Evolutionary conservation across 2,329 filamentous ascomycete genomes (phyloP).

Genomic region (Chlorencoelia australis): DNA sequence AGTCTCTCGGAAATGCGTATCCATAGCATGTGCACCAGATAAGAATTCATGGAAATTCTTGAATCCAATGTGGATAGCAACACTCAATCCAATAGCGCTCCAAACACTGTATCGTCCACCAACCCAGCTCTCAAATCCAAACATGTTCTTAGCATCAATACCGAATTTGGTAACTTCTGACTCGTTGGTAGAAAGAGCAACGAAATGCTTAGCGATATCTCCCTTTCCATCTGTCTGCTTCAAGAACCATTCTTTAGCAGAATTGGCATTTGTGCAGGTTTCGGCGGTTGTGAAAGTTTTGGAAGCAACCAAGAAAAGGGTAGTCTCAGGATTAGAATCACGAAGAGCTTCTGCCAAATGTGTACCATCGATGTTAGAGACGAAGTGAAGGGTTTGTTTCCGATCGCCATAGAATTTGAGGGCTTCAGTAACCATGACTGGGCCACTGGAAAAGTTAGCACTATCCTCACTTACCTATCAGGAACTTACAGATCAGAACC

Average conservation of each 20-base stretch:
- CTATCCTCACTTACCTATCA: not conserved
- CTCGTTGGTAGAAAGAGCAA: slow-evolving; percentile 94
- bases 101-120: slow-evolving; percentile 97
- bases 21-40: slow-evolving; percentile 90
- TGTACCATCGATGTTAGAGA: slow-evolving; percentile 98
- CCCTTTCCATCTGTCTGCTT: slow-evolving; percentile 65
- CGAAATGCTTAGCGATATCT: slow-evolving; percentile 97
- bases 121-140: slow-evolving; percentile 97
- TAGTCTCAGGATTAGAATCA: slow-evolving; percentile 87
- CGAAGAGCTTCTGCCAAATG: slow-evolving; percentile 91
- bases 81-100: slow-evolving; percentile 94
- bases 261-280: slow-evolving; percentile 94
- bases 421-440: slow-evolving; percentile 97
- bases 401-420: slow-evolving; percentile 88
- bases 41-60: slow-evolving; percentile 98
- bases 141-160: slow-evolving; percentile 99
- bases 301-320: slow-evolving; percentile 96
- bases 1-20: slow-evolving; percentile 91
- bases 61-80: slow-evolving; percentile 88
- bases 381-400: slow-evolving; percentile 87
- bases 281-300: slow-evolving; percentile 99
- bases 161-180: slow-evolving; percentile 95
- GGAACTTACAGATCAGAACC: slow-evolving; percentile 85
- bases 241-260: slow-evolving; percentile 94
- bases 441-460: slow-evolving; percentile 51